A percentile compares a stretch with the other conserved stretches of the same genome.
phyloP scores from a whole-genome alignment of 768 basidiomycete species.

The Pulveroboletus sp. region DNA sequence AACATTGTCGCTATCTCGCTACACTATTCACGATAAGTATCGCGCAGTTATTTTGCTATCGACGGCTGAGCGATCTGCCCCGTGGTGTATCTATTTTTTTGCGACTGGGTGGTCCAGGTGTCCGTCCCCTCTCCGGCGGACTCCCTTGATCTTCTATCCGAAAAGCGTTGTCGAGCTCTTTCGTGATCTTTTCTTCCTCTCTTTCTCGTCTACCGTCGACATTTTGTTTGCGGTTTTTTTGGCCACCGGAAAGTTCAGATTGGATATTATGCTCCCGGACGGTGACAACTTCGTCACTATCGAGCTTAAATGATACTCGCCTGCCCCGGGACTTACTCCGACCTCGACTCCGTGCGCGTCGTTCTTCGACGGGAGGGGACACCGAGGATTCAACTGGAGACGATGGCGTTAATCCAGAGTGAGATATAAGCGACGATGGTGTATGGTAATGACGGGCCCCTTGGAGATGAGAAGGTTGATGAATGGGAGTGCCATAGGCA shows the following conservation, averaged over 20 bases:
- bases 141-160: constrained; percentile 15
- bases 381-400: constrained; percentile 43
- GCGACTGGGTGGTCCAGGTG: constrained; percentile 24
- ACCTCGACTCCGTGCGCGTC: constrained; percentile 37
- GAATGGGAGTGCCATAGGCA: constrained; percentile 7
- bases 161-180: not conserved
- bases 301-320: constrained; percentile 55
- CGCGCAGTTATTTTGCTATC: constrained; percentile 11
- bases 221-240: constrained; percentile 4
- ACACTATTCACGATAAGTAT: constrained; percentile 10
- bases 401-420: constrained; percentile 50
- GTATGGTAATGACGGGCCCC: constrained; percentile 17
- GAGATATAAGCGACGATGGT: constrained; percentile 43
- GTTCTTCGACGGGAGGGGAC: constrained; percentile 33
- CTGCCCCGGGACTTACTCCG: constrained; percentile 55
- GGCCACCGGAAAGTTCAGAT: constrained; percentile 2
- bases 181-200: constrained; percentile 14
- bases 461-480: constrained; percentile 16
- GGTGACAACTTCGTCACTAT: constrained; percentile 19
- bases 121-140: constrained; percentile 21
- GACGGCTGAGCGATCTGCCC: constrained; percentile 21
- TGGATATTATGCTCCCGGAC: constrained; percentile 6
- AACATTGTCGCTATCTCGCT: constrained; percentile 7
- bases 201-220: constrained; percentile 15
- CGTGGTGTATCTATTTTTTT: constrained; percentile 15